A percentile compares a stretch with the other conserved stretches of the same genome.
These are phyloP conservation scores for Aspergillus calidoustus DNA, from an alignment of 2,329 filamentous ascomycete genomes.

Conservation along the genomic window DNA sequence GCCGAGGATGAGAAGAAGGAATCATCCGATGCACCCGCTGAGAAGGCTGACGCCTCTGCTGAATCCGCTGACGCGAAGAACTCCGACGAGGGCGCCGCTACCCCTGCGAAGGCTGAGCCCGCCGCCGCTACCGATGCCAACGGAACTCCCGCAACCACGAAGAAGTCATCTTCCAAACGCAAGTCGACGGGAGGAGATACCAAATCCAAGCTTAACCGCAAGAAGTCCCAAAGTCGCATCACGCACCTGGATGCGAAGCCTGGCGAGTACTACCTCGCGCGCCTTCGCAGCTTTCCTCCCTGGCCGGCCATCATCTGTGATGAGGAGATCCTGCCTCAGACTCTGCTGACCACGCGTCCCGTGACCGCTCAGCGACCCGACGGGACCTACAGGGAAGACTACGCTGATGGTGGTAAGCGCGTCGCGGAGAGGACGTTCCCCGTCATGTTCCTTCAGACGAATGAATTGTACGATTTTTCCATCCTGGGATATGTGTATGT, in stretches of 20 bases:
- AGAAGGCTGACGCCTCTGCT: slow-evolving; percentile 32
- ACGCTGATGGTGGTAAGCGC: slow-evolving; percentile 84
- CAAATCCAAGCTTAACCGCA: slow-evolving; percentile 82
- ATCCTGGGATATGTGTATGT: slow-evolving; percentile 13
- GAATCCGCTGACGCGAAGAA: slow-evolving; percentile 33
- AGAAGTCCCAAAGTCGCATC: slow-evolving; percentile 75
- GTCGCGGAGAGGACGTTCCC: slow-evolving; percentile 84
- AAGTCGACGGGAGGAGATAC: slow-evolving; percentile 70
- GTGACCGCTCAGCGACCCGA: slow-evolving; percentile 81
- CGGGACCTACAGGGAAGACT: slow-evolving; percentile 85
- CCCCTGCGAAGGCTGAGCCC: slow-evolving; percentile 31
- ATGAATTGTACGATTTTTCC: slow-evolving; percentile 83
- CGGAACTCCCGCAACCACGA: slow-evolving; percentile 54
- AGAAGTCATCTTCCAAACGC: slow-evolving; percentile 62
- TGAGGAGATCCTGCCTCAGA: slow-evolving; percentile 87
- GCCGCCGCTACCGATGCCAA: slow-evolving; percentile 44
- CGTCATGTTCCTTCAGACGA: slow-evolving; percentile 92
- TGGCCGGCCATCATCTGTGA: slow-evolving; percentile 96
- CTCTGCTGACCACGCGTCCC: slow-evolving; percentile 76
- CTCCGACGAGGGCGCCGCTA: slow-evolving; percentile 26
- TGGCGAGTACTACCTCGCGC: slow-evolving; percentile 89
- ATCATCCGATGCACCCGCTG: slow-evolving; percentile 31
- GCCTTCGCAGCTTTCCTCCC: slow-evolving; percentile 90
- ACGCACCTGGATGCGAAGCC: slow-evolving; percentile 80
- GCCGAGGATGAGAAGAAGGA: slow-evolving; percentile 35